Evolutionary conservation across 1,284 basidiomycete genomes (phyloP).

Genomic region (Ceratobasidium sp.): DNA sequence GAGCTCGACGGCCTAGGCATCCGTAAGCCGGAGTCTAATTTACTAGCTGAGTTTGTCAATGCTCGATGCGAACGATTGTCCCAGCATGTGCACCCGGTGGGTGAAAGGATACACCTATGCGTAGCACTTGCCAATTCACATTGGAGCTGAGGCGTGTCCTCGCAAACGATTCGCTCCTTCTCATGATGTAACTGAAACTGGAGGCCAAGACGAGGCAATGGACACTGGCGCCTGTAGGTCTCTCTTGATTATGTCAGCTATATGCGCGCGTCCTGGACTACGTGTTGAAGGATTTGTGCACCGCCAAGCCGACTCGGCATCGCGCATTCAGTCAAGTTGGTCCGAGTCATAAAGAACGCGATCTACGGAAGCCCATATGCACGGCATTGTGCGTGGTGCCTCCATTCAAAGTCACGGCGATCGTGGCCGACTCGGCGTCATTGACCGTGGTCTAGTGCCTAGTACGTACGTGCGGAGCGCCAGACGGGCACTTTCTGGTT

Average conservation of each 20-base stretch:
- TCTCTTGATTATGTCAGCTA: background rate
- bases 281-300: background rate
- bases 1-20: too few relatives aligned
- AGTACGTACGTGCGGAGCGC: slow-evolving; percentile 2
- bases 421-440: slow-evolving; percentile 6
- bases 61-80: too few relatives aligned
- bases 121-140: too few relatives aligned
- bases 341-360: background rate
- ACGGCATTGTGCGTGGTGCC: background rate
- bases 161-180: too few relatives aligned
- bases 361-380: slow-evolving; percentile 9
- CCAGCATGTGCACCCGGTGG: too few relatives aligned
- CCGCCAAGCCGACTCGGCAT: background rate
- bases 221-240: background rate
- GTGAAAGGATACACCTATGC: too few relatives aligned
- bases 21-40: too few relatives aligned
- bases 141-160: too few relatives aligned
- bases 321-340: background rate
- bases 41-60: too few relatives aligned
- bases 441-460: background rate
- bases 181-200: too few relatives aligned
- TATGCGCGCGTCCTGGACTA: background rate
- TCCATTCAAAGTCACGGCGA: background rate
- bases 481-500: background rate
- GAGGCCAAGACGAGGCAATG: background rate